Evolutionary conservation across 495 filamentous ascomycete genomes (phyloP).

Genomic region (Neurospora sp.): DNA sequence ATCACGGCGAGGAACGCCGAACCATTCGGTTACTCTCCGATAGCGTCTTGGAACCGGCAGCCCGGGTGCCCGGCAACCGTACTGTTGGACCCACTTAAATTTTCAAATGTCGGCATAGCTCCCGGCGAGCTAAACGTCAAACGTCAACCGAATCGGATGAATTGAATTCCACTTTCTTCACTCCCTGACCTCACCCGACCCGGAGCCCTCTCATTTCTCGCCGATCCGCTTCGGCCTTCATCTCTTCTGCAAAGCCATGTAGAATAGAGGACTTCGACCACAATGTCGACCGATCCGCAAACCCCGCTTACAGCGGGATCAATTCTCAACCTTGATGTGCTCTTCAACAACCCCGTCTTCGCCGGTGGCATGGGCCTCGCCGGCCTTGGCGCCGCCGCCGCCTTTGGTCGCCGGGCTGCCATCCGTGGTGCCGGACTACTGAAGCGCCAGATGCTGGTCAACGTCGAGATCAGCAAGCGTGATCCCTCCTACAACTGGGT

Average conservation of each 20-base stretch:
- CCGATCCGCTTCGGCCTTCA: neutral
- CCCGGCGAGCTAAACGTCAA: neutral
- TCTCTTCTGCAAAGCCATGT: slow-evolving; percentile 8
- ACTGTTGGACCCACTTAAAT: neutral
- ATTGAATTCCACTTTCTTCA: neutral
- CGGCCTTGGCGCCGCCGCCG: slow-evolving; percentile 66
- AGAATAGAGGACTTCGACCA: neutral
- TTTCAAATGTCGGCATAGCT: neutral
- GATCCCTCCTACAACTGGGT: slow-evolving; percentile 94
- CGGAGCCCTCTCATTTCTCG: neutral
- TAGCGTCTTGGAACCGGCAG: neutral
- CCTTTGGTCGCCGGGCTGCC: slow-evolving; percentile 61
- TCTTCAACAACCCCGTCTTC: slow-evolving; percentile 48
- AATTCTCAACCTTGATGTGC: slow-evolving; percentile 35
- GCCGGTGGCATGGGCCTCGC: slow-evolving; percentile 72
- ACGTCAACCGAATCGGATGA: neutral
- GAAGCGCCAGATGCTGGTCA: slow-evolving; percentile 78
- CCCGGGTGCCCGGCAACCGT: neutral
- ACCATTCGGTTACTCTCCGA: neutral
- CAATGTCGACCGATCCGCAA: neutral
- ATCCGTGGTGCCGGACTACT: slow-evolving; percentile 60
- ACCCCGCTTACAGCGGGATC: slow-evolving; percentile 6
- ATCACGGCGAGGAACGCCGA: neutral
- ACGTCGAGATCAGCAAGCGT: slow-evolving; percentile 87
- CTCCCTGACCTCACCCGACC: neutral